Evolutionary conservation across 2,329 filamentous ascomycete species (phyloP).

Genomic region (Thelonectria discophora): DNA sequence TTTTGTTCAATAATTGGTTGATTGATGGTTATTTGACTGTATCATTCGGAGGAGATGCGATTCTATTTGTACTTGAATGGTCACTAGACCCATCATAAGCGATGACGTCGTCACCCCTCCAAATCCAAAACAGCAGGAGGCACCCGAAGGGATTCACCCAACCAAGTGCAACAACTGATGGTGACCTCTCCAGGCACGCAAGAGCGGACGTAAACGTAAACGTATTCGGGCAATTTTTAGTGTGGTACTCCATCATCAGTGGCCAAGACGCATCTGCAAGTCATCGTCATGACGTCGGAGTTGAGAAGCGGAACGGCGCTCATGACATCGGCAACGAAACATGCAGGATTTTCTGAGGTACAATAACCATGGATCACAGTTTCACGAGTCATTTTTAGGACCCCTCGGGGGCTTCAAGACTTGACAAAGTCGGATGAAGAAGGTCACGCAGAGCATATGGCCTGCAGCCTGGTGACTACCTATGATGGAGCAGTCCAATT

Average conservation of each 20-base stretch:
- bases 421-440: too few relatives aligned
- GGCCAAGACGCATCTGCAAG: background rate
- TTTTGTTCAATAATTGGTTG: background rate
- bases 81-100: slow-evolving; percentile 12
- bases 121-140: background rate
- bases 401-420: too few relatives aligned
- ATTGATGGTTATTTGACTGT: slow-evolving; percentile 1
- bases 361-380: background rate
- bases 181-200: too few relatives aligned
- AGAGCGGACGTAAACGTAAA: background rate
- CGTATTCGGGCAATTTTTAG: background rate
- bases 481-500: too few relatives aligned
- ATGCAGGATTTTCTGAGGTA: slow-evolving; percentile 9
- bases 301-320: background rate
- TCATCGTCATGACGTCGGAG: slow-evolving; percentile 11
- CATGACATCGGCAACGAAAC: background rate
- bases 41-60: background rate
- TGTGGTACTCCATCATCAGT: background rate
- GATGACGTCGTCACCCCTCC: slow-evolving; percentile 41
- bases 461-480: too few relatives aligned
- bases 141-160: slow-evolving; percentile 19
- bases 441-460: too few relatives aligned
- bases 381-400: too few relatives aligned
- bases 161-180: background rate
- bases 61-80: slow-evolving; percentile 37